These are phyloP conservation scores for Amanita inopinata DNA, from an alignment of 768 basidiomycete genomes.

Conservation along the genomic window DNA sequence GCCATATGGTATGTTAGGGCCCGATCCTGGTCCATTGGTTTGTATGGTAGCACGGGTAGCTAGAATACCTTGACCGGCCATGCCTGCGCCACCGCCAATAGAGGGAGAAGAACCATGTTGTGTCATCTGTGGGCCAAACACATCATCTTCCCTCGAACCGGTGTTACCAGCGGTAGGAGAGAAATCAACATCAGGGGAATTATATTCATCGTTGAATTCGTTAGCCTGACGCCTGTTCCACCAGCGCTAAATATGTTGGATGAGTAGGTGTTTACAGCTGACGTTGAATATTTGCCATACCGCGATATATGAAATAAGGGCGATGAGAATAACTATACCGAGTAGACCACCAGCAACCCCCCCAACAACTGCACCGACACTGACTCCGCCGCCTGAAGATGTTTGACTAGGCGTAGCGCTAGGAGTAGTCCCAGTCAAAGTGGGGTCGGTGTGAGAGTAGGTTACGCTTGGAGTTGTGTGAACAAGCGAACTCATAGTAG, in stretches of 20 bases:
- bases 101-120: slow-evolving; percentile 18
- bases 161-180: slow-evolving; percentile 9
- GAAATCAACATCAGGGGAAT: slow-evolving; percentile 16
- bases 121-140: slow-evolving; percentile 12
- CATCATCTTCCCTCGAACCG: slow-evolving; percentile 6
- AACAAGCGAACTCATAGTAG: neutral
- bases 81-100: slow-evolving; percentile 21
- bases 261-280: neutral
- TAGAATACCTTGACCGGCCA: slow-evolving; percentile 29
- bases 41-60: slow-evolving; percentile 25
- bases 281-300: slow-evolving; percentile 17
- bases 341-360: slow-evolving; percentile 29
- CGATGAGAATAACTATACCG: slow-evolving; percentile 25
- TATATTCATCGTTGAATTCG: slow-evolving; percentile 5
- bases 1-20: slow-evolving; percentile 14
- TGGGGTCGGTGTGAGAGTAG: neutral
- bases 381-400: slow-evolving; percentile 13
- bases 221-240: slow-evolving; percentile 3
- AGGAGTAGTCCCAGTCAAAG: neutral
- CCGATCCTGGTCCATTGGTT: slow-evolving; percentile 30
- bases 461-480: neutral
- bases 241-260: neutral
- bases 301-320: slow-evolving; percentile 27
- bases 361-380: slow-evolving; percentile 33
- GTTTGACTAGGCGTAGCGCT: neutral